phyloP scores from a whole-genome alignment of 768 basidiomycete species.

The Tylopilus intermedius region DNA sequence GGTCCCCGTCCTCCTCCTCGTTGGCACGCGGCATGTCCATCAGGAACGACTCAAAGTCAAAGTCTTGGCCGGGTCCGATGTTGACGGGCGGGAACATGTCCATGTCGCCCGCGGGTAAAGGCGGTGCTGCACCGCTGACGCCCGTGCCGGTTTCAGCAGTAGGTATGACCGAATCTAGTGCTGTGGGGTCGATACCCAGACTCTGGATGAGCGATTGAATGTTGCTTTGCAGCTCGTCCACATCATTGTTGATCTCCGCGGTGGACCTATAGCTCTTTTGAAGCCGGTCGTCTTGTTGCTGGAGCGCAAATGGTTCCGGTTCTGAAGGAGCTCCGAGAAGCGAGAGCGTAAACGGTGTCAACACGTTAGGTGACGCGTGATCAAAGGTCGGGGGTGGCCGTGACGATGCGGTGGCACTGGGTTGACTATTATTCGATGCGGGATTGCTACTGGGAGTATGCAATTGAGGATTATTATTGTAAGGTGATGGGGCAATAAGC shows the following conservation, averaged over 20 bases:
- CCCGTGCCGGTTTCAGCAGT: neutral
- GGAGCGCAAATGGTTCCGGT: slow-evolving; percentile 28
- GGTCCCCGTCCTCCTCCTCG: too few species aligned
- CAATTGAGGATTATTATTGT: slow-evolving; percentile 14
- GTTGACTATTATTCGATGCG: neutral
- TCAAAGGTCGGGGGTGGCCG: slow-evolving; percentile 19
- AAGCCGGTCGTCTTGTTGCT: slow-evolving; percentile 39
- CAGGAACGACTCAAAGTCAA: too few species aligned
- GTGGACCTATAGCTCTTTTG: slow-evolving; percentile 57
- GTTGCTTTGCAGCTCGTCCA: slow-evolving; percentile 61
- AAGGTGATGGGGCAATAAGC: slow-evolving; percentile 29
- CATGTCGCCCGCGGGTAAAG: too few species aligned
- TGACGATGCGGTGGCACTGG: slow-evolving; percentile 9
- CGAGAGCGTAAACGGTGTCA: slow-evolving; percentile 23
- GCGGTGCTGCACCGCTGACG: too few species aligned
- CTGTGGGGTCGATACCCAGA: slow-evolving; percentile 56
- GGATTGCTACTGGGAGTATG: neutral
- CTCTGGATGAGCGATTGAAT: slow-evolving; percentile 28
- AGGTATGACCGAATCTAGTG: slow-evolving; percentile 14
- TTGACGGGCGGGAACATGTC: too few species aligned
- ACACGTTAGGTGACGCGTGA: slow-evolving; percentile 19
- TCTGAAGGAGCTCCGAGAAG: slow-evolving; percentile 25
- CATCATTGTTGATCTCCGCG: slow-evolving; percentile 64
- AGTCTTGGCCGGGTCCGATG: too few species aligned
- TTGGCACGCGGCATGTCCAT: too few species aligned